phyloP scores from a whole-genome alignment of 768 basidiomycete genomes.

The Amanita rimosa region DNA sequence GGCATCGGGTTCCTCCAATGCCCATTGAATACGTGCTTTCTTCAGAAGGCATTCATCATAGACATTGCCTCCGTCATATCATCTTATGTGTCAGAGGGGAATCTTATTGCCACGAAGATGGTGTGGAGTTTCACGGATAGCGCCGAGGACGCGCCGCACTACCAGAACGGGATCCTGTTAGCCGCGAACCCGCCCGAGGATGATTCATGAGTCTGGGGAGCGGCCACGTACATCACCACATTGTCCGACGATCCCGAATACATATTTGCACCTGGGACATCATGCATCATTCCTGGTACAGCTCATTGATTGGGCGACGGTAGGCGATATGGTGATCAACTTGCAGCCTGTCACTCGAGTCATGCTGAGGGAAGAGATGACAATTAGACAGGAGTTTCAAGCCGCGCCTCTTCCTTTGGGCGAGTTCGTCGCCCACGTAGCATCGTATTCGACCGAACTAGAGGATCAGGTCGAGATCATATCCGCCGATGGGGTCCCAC shows the following conservation, averaged over 20 bases:
- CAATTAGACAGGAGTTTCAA: neutral
- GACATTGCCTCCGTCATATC: neutral
- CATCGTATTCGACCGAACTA: neutral
- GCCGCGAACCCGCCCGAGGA: constrained; percentile 4
- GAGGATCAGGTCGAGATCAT: neutral
- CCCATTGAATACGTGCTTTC: neutral
- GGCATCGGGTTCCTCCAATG: constrained; percentile 4
- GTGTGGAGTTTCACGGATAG: constrained; percentile 8
- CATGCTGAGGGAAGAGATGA: neutral
- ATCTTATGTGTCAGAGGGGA: neutral
- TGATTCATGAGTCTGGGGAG: constrained; percentile 1
- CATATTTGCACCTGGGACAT: neutral
- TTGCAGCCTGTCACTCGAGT: neutral
- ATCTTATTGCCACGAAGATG: constrained; percentile 8
- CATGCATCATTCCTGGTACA: neutral
- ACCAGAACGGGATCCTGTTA: constrained; percentile 8
- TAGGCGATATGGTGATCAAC: neutral
- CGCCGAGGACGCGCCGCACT: constrained; percentile 7
- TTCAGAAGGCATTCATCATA: neutral
- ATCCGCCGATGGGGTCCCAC: neutral
- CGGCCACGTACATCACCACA: neutral
- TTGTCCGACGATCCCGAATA: neutral
- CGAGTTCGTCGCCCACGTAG: neutral
- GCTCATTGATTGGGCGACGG: neutral
- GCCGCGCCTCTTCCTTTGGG: neutral